Base-by-base conservation (phyloP, 208 protist genomes). In the Trypanosoma brucei region DNA sequence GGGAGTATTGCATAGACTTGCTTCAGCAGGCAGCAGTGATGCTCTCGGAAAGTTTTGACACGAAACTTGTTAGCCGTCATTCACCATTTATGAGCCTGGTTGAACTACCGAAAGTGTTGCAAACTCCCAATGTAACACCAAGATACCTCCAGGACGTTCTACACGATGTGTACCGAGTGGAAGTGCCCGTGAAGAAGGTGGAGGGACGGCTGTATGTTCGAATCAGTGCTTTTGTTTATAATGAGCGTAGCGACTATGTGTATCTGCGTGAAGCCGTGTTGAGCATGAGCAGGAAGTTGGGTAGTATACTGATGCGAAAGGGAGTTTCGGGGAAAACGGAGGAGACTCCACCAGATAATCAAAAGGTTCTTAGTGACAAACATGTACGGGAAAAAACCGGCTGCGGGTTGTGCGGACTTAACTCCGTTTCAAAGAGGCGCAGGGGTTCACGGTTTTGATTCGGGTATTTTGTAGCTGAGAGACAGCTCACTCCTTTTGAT, bases 151-250 rank as follows among this genome's bases (percentile, higher is more conserved):
- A 94, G 51, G 87, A 93, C 44, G 57, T 76, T 34, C 76, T 93
- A 52, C 83, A 93, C 62, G 81, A 89, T 46, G 44, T 81, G 8
- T 89, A 81, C 72, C 70, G 55, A 13, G 76, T 97, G 22, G 89
- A 97, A 72, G 92, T 94, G 35, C 92, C 92, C 30, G 79, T 95
- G 5, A 97, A 97, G 70, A 75, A 65, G 2, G 72, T 97, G 13
- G 81, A 97, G 44, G 75, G 72, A 4, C 70, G 80, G 22, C 80
- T 86, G 37, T 97, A 95, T 46, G 42, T 92, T 3, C 85, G 92
- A 30, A 82, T 97, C 63, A 94, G 87, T 52, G 83, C 67, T 4
- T 94, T 94, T 71, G 81, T 97, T 2, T 95, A 97, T 79, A 97
- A 97, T 64, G 82, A 80, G 0, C 78, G 83, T 0, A 77, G 65